Evolutionary conservation across 306 rosid genomes (phyloP).

Genomic region (Dryas octopetala): DNA sequence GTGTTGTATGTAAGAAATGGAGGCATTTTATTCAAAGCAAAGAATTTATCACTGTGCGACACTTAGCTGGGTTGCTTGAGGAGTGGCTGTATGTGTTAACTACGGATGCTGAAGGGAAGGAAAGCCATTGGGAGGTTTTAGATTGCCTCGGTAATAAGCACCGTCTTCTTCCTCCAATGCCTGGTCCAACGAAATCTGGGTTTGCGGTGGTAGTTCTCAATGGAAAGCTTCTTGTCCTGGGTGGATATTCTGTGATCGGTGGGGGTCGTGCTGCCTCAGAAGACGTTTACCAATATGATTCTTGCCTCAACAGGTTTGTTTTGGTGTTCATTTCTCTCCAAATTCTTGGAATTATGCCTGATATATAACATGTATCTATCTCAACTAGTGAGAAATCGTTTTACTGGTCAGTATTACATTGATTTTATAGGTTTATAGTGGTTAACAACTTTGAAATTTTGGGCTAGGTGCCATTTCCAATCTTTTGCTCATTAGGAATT

Average conservation of each 20-base stretch:
- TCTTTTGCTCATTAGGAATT: neutral
- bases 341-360: conserved; percentile 5
- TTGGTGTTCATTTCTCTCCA: conserved; percentile 1
- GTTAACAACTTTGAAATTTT: neutral
- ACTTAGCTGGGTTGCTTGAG: conserved; percentile 73
- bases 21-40: conserved; percentile 75
- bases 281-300: conserved; percentile 76
- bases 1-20: conserved; percentile 83
- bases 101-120: conserved; percentile 52
- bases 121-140: conserved; percentile 88
- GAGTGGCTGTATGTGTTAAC: conserved; percentile 92
- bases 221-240: conserved; percentile 89
- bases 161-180: conserved; percentile 67
- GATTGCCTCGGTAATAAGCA: conserved; percentile 64
- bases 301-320: conserved; percentile 72
- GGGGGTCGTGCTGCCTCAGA: conserved; percentile 53
- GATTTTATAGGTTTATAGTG: neutral
- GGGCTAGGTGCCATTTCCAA: neutral
- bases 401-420: neutral
- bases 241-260: conserved; percentile 56
- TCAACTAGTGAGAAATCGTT: neutral
- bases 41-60: conserved; percentile 67
- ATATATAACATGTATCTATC: neutral
- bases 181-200: conserved; percentile 57
- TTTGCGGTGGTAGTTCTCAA: conserved; percentile 71